phyloP scores from a whole-genome alignment of 306 rosid species.

The Castanea mollissima region DNA sequence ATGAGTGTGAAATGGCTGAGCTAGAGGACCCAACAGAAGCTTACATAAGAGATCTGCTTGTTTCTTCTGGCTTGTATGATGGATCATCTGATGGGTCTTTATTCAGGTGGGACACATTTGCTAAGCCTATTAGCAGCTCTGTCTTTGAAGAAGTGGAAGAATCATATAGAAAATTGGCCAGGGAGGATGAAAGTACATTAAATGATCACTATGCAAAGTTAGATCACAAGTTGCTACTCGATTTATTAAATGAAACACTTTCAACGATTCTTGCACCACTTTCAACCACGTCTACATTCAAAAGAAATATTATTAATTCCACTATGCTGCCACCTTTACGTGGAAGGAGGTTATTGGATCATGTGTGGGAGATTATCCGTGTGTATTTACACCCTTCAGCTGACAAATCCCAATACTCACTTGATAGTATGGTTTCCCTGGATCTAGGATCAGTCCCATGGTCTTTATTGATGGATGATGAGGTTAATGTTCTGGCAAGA shows the following conservation, averaged over 20 bases:
- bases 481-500: conserved; percentile 48
- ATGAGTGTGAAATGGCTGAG: conserved; percentile 48
- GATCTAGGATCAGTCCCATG: conserved; percentile 59
- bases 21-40: conserved; percentile 75
- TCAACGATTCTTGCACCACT: conserved; percentile 64
- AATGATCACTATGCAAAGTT: conserved; percentile 43
- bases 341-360: conserved; percentile 65
- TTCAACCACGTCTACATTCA: conserved; percentile 40
- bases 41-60: conserved; percentile 76
- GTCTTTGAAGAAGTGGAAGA: conserved; percentile 90
- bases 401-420: conserved; percentile 40
- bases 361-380: conserved; percentile 58
- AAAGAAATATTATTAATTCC: conserved; percentile 48
- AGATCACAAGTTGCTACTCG: conserved; percentile 61
- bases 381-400: conserved; percentile 43
- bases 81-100: conserved; percentile 70
- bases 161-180: conserved; percentile 43
- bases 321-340: conserved; percentile 41
- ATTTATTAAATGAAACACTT: conserved; percentile 79
- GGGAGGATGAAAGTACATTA: conserved; percentile 28
- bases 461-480: conserved; percentile 53
- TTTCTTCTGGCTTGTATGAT: conserved; percentile 83
- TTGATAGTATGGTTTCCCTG: conserved; percentile 65
- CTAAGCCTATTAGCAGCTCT: conserved; percentile 64
- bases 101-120: conserved; percentile 52